Evolutionary conservation across 495 filamentous ascomycete genomes (phyloP), one percentile per base, ranked within the genome.

Genomic region (Aspergillus diversus): DNA sequence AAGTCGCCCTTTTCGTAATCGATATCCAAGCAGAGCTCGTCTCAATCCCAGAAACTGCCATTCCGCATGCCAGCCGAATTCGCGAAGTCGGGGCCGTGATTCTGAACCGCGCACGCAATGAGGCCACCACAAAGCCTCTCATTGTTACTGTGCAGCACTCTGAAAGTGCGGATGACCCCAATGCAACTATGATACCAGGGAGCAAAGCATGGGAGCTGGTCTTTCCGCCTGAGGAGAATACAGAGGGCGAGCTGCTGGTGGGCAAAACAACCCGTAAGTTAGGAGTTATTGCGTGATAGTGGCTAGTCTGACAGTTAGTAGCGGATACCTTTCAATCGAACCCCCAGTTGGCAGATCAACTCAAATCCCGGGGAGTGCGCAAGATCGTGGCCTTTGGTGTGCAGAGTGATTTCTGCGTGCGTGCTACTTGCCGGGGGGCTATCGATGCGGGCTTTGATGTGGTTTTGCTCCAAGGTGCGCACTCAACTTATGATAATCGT

Each of bases 271-370:
- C 56, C 1, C 39, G 56, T 59, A 4, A 17, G 56, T 46, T 16
- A 8, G 32, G 52, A 16, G 37, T 3, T 12, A 4, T 31, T 58
- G 17, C 37, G 1, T 39, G 3, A 4, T 39, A 13, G 37, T 39
- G 37, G 37, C 37, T 39, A 39, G 37, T 7, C 37, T 39, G 37
- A 39, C 37, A 4, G 37, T 33, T 27, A 27, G 33, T 31, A 58
- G 56, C 32, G 8, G 33, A 59, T 27, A 59, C 56, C 4, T 59
- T 59, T 46, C n/a, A 59, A 27, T 59, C 56, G 5, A 59, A 59
- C 46, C 56, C 42, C 7, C n/a, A 27, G 7, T 48, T 59, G 11
- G 42, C 56, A 6, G 8, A 27, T 5, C 17, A 33, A 3, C 56
- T 59, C 42, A 42, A 46, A n/a, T 33, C 21, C 1, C 21, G 21